Evolutionary conservation across 2,329 filamentous ascomycete genomes (phyloP).

Genomic region (Plenodomus tracheiphilus): DNA sequence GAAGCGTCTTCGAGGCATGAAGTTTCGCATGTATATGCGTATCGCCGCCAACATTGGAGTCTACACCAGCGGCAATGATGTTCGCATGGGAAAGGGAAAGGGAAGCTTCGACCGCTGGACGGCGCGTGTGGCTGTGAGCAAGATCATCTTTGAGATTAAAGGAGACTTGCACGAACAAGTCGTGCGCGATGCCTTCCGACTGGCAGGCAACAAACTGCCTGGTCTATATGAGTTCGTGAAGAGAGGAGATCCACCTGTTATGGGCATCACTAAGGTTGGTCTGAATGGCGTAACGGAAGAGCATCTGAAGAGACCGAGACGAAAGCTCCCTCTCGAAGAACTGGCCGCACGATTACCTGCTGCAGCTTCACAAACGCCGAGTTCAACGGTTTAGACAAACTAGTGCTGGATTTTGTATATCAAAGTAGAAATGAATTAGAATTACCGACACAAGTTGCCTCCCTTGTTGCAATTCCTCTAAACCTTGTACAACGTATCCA

Average conservation of each 20-base stretch:
- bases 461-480: too few species aligned
- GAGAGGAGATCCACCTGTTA: conserved; percentile 85
- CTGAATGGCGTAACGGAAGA: conserved; percentile 76
- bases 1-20: conserved; percentile 81
- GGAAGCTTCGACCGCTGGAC: conserved; percentile 98
- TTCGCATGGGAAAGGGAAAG: conserved; percentile 99
- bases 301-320: conserved; percentile 78
- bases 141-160: conserved; percentile 89
- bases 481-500: conserved; percentile 91
- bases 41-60: conserved; percentile 93
- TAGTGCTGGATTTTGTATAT: conserved; percentile 4
- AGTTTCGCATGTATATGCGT: conserved; percentile 89
- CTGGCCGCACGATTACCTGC: conserved; percentile 71
- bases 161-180: conserved; percentile 94
- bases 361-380: conserved; percentile 7
- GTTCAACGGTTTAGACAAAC: conserved; percentile 16
- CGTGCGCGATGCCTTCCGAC: conserved; percentile 86
- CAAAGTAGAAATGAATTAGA: conserved; percentile 2
- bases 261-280: conserved; percentile 87
- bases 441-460: too few species aligned
- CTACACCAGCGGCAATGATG: conserved; percentile 93
- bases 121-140: conserved; percentile 83
- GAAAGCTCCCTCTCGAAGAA: conserved; percentile 59
- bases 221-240: conserved; percentile 91
- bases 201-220: conserved; percentile 93